These are phyloP conservation scores for Noccaea bulbosa DNA, from an alignment of 345 rosid genomes.

Conservation along the genomic window DNA sequence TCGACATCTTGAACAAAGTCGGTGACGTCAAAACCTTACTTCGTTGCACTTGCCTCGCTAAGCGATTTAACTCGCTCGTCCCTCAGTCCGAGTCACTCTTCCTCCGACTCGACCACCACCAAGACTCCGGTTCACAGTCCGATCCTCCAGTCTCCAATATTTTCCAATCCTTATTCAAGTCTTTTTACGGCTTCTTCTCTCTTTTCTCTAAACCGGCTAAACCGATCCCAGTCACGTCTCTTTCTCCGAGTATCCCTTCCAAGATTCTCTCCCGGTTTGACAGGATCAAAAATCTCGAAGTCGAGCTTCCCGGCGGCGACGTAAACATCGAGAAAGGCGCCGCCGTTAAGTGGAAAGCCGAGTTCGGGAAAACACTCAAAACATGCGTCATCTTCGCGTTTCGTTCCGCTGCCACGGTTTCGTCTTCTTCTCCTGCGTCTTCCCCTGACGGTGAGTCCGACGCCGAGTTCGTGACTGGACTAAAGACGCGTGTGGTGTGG, in stretches of 20 bases:
- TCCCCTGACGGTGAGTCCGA: conserved; percentile 29
- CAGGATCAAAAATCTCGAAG: conserved; percentile 8
- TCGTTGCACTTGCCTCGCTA: conserved; percentile 38
- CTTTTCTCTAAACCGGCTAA: conserved; percentile 39
- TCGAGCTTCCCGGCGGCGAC: conserved; percentile 32
- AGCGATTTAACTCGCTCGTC: conserved; percentile 40
- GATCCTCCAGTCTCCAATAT: conserved; percentile 6
- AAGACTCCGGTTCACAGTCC: conserved; percentile 10
- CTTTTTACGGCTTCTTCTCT: conserved; percentile 19
- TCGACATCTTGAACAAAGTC: conserved; percentile 44
- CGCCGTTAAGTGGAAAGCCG: conserved; percentile 37
- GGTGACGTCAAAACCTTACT: conserved; percentile 42
- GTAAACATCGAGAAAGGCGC: conserved; percentile 32
- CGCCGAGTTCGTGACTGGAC: conserved; percentile 38
- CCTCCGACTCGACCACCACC: conserved; percentile 28
- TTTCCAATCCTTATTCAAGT: conserved; percentile 30
- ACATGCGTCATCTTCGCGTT: conserved; percentile 38
- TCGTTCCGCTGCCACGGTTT: conserved; percentile 29
- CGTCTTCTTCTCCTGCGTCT: conserved; percentile 7
- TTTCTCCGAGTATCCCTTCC: conserved; percentile 30
- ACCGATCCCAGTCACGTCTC: background rate
- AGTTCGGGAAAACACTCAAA: conserved; percentile 35
- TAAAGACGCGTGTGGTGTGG: conserved; percentile 43
- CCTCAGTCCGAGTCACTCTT: conserved; percentile 41
- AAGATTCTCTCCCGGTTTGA: conserved; percentile 39